These are phyloP conservation scores for Boletus tomentosulus DNA, from an alignment of 768 basidiomycete genomes.

Conservation along the genomic window DNA sequence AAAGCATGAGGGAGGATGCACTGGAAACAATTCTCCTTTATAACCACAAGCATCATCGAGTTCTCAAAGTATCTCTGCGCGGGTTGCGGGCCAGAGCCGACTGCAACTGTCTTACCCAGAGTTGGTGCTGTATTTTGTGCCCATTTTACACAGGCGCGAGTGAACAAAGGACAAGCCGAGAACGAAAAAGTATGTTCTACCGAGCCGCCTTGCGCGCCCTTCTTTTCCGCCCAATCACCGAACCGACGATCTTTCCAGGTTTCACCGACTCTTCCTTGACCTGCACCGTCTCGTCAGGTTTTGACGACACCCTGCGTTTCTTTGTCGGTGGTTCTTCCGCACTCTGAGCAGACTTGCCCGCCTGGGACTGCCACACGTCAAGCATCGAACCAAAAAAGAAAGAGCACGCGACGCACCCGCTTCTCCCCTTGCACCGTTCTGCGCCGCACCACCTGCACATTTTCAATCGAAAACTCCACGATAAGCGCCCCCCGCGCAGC, in stretches of 20 bases:
- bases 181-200: no score
- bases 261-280: conserved; percentile 19
- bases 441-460: conserved; percentile 82
- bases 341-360: conserved; percentile 2
- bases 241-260: conserved; percentile 49
- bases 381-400: not conserved
- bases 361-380: conserved; percentile 3
- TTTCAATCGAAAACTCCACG: conserved; percentile 97
- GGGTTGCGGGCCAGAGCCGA: no score
- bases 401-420: conserved; percentile 5
- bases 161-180: no score
- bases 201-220: conserved; percentile 51
- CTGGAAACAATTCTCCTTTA: no score
- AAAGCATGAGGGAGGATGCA: no score
- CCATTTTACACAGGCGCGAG: no score
- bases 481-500: conserved; percentile 54
- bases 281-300: conserved; percentile 21
- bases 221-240: conserved; percentile 77
- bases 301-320: conserved; percentile 35
- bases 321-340: conserved; percentile 37
- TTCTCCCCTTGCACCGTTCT: conserved; percentile 52
- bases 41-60: no score
- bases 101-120: no score
- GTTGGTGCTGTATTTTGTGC: no score
- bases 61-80: no score